Evolutionary conservation across 2,329 filamentous ascomycete species (phyloP).

Genomic region (Dothistroma pini): DNA sequence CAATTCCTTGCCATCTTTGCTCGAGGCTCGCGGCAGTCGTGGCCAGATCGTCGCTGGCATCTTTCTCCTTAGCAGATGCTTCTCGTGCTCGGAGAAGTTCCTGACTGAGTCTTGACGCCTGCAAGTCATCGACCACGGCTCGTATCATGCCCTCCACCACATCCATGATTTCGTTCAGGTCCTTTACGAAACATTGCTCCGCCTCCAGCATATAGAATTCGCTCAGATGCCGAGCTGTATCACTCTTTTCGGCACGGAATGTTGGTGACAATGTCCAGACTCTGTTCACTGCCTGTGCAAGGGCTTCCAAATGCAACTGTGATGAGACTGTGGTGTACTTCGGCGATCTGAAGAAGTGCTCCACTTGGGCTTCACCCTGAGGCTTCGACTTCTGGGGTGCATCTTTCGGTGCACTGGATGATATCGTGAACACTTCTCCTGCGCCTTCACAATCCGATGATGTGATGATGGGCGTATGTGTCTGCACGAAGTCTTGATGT

Average conservation of each 20-base stretch:
- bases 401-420: conserved; percentile 25
- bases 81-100: conserved; percentile 50
- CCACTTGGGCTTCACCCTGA: conserved; percentile 33
- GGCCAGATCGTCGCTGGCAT: conserved; percentile 22
- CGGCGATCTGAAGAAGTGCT: conserved; percentile 72
- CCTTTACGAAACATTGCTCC: conserved; percentile 74
- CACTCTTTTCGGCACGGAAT: conserved; percentile 88
- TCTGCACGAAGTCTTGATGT: conserved; percentile 68
- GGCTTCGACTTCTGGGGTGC: conserved; percentile 42
- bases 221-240: conserved; percentile 88
- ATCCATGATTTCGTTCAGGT: conserved; percentile 68
- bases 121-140: conserved; percentile 50
- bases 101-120: conserved; percentile 49
- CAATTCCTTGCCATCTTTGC: conserved; percentile 68
- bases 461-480: conserved; percentile 89
- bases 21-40: conserved; percentile 53
- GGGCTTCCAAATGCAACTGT: conserved; percentile 89
- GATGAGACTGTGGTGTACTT: conserved; percentile 96
- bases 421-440: conserved; percentile 82
- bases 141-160: conserved; percentile 76
- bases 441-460: conserved; percentile 97
- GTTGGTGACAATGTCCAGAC: conserved; percentile 95
- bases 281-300: conserved; percentile 80
- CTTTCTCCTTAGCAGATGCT: conserved; percentile 35
- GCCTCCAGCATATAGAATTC: conserved; percentile 99